Evolutionary conservation across 2,329 filamentous ascomycete species (phyloP).

Genomic region (Coleophoma crateriformis): DNA sequence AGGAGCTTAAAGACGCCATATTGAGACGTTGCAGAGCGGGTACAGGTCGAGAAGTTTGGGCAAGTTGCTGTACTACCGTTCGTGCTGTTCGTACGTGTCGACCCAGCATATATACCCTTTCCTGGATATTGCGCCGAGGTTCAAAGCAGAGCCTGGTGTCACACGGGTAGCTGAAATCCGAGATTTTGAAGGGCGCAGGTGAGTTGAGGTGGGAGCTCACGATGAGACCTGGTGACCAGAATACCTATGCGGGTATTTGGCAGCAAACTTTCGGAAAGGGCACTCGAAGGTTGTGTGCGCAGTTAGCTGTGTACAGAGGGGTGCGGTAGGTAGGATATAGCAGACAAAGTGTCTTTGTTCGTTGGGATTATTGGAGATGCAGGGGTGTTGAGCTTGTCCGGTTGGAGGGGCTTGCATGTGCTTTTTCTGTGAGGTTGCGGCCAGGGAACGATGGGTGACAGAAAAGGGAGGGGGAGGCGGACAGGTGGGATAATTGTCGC

Average conservation of each 20-base stretch:
- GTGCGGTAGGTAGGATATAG: too few species aligned
- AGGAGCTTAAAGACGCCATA: conserved; percentile 35
- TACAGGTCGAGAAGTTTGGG: conserved; percentile 3
- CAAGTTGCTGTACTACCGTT: conserved; percentile 12
- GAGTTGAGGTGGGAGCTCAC: too few species aligned
- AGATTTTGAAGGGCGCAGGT: too few species aligned
- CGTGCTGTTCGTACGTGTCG: conserved; percentile 9
- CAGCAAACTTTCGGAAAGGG: too few species aligned
- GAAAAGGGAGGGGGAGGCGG: not conserved
- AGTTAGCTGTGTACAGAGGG: too few species aligned
- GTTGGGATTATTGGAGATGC: not conserved
- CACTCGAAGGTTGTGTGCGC: not conserved
- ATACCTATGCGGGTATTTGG: too few species aligned
- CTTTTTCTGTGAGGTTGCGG: not conserved
- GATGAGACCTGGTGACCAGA: too few species aligned
- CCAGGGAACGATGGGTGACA: not conserved
- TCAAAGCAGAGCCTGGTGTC: too few species aligned
- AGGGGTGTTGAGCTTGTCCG: not conserved
- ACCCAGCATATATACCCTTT: conserved; percentile 11
- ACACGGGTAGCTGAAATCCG: too few species aligned
- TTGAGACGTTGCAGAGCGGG: conserved; percentile 6
- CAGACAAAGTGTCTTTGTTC: not conserved
- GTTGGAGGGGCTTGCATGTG: not conserved
- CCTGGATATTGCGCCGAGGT: too few species aligned
- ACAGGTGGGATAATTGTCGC: too few species aligned